Evolutionary conservation across 2,329 filamentous ascomycete genomes (phyloP).

Genomic region (Trichothecium sympodiale): DNA sequence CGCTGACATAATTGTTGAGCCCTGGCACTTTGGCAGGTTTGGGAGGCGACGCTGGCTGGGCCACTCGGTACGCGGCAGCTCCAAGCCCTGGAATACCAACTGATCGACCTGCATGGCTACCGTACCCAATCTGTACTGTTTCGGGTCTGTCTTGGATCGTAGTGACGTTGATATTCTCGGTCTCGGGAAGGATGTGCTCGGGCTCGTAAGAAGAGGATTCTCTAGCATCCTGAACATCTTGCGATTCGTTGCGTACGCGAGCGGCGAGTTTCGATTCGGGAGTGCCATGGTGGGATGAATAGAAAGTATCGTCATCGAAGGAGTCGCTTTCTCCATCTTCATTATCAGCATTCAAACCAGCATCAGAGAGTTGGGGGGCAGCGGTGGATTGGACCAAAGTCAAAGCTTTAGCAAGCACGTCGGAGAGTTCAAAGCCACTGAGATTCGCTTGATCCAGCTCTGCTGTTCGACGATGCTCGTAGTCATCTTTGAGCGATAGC

Average conservation of each 20-base stretch:
- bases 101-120: too few species aligned
- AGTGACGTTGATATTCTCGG: too few species aligned
- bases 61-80: too few species aligned
- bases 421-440: conserved; percentile 59
- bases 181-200: conserved; percentile 4
- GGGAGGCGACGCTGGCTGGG: too few species aligned
- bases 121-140: too few species aligned
- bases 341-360: conserved; percentile 38
- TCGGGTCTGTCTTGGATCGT: too few species aligned
- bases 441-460: conserved; percentile 39
- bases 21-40: conserved; percentile 15
- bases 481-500: conserved; percentile 62
- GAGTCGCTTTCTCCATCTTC: conserved; percentile 61
- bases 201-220: conserved; percentile 2
- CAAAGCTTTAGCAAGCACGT: conserved; percentile 62
- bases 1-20: conserved; percentile 15
- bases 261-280: conserved; percentile 41
- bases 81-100: too few species aligned
- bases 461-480: conserved; percentile 47
- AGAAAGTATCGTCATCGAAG: conserved; percentile 89
- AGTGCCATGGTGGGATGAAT: conserved; percentile 88
- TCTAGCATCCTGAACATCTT: conserved; percentile 15
- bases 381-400: conserved; percentile 61
- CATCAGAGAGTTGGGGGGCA: conserved; percentile 46
- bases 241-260: conserved; percentile 34